Evolutionary conservation across 805 yeast species (phyloP).

Genomic region (Candida nonsorbophila): DNA sequence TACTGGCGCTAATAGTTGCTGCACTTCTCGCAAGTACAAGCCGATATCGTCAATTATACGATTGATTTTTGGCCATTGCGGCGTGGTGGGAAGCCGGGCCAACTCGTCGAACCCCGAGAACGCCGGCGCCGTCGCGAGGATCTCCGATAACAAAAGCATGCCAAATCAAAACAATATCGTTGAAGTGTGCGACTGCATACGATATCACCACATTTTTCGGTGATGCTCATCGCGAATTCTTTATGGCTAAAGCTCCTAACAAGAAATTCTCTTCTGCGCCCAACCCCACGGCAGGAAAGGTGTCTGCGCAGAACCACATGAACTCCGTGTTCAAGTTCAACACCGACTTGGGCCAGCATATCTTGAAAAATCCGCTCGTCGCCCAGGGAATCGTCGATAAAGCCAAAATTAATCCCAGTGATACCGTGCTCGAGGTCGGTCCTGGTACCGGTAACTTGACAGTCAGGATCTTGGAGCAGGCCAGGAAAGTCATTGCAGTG

Average conservation of each 20-base stretch:
- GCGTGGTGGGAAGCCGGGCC: constrained; percentile 12
- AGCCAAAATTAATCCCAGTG: constrained; percentile 89
- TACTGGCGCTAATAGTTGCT: constrained; percentile 7
- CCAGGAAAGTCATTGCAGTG: constrained; percentile 89
- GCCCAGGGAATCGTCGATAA: constrained; percentile 98
- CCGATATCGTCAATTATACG: constrained; percentile 23
- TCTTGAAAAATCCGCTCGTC: constrained; percentile 89
- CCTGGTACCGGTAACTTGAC: constrained; percentile 99
- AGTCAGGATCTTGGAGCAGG: constrained; percentile 86
- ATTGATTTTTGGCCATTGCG: constrained; percentile 21
- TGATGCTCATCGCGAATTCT: not conserved
- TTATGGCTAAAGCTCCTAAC: constrained; percentile 65
- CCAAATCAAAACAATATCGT: not conserved
- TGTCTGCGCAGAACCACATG: constrained; percentile 63
- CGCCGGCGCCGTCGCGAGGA: constrained; percentile 13
- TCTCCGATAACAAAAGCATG: constrained; percentile 11
- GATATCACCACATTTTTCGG: not conserved
- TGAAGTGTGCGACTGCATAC: not conserved
- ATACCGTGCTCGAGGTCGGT: constrained; percentile 91
- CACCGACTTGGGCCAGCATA: constrained; percentile 95
- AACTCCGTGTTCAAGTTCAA: constrained; percentile 92
- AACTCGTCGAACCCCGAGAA: constrained; percentile 19
- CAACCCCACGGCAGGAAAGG: constrained; percentile 45
- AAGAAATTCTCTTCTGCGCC: constrained; percentile 52
- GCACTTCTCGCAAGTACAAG: constrained; percentile 16